Evolutionary conservation across 306 rosid genomes (phyloP).

Genomic region (Castanea sativa): DNA sequence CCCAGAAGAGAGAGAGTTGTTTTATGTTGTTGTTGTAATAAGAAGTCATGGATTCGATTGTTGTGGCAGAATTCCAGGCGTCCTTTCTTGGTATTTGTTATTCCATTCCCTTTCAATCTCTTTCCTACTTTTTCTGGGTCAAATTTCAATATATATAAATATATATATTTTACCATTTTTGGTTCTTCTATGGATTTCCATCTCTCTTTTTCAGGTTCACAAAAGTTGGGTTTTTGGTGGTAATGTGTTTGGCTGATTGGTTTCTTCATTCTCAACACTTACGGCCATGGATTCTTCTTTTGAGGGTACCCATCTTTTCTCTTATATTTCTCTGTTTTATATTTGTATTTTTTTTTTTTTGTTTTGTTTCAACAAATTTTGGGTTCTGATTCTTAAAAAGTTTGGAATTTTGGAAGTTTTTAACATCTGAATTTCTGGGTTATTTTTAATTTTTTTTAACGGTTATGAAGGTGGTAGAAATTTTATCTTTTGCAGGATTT

Average conservation of each 20-base stretch:
- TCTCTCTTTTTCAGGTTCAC: slow-evolving; percentile 42
- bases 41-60: slow-evolving; percentile 45
- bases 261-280: slow-evolving; percentile 37
- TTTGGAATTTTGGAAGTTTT: not conserved
- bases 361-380: not conserved
- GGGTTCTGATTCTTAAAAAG: slow-evolving; percentile 22
- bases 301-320: slow-evolving; percentile 46
- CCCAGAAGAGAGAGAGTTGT: not conserved
- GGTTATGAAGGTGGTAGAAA: slow-evolving; percentile 9
- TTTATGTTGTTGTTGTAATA: slow-evolving; percentile 3
- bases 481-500: slow-evolving; percentile 29
- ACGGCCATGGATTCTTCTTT: slow-evolving; percentile 70
- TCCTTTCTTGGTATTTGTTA: slow-evolving; percentile 51
- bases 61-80: slow-evolving; percentile 46
- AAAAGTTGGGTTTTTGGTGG: slow-evolving; percentile 36
- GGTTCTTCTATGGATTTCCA: slow-evolving; percentile 26
- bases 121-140: slow-evolving; percentile 12
- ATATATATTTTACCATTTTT: not conserved
- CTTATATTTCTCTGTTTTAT: not conserved
- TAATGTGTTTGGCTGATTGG: slow-evolving; percentile 55
- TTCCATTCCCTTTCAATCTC: slow-evolving; percentile 41
- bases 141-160: not conserved
- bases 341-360: not conserved
- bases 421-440: no score
- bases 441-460: not conserved